Conservation (phyloP, 768 basidiomycete genomes). For the Collybia nuda region DNA sequence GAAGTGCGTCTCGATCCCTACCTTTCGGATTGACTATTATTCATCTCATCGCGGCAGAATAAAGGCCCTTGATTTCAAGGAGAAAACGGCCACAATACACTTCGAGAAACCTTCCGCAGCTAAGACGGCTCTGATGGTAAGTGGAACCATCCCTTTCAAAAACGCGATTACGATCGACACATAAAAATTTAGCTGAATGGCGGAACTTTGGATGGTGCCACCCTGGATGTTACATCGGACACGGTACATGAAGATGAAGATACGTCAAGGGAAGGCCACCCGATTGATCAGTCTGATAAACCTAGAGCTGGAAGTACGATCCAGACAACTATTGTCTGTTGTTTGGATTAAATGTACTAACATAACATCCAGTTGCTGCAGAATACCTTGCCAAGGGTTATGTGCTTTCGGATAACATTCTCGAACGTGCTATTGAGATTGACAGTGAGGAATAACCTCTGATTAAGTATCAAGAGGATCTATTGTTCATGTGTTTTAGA, state of each 20-base stretch:
- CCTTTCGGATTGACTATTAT: conserved; percentile 1
- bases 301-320: conserved; percentile 79
- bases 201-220: conserved; percentile 71
- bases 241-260: conserved; percentile 56
- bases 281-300: conserved; percentile 85
- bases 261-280: conserved; percentile 30
- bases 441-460: conserved; percentile 46
- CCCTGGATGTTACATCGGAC: conserved; percentile 72
- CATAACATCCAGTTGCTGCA: conserved; percentile 63
- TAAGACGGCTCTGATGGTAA: conserved; percentile 82
- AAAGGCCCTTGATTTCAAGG: conserved; percentile 53
- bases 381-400: conserved; percentile 95
- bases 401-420: conserved; percentile 70
- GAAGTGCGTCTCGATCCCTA: conserved; percentile 43
- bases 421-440: conserved; percentile 80
- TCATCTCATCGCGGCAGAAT: conserved; percentile 45
- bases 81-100: conserved; percentile 60
- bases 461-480: not conserved
- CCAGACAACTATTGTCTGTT: not conserved
- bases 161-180: not conserved
- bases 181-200: conserved; percentile 55
- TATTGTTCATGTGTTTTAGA: conserved; percentile 30
- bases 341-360: conserved; percentile 1
- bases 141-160: not conserved
- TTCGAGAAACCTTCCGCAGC: conserved; percentile 87